Evolutionary conservation across 176 grass and related monocot genomes (phyloP), one percentile per base, ranked within the genome.

Genomic region (Paspalum notatum): DNA sequence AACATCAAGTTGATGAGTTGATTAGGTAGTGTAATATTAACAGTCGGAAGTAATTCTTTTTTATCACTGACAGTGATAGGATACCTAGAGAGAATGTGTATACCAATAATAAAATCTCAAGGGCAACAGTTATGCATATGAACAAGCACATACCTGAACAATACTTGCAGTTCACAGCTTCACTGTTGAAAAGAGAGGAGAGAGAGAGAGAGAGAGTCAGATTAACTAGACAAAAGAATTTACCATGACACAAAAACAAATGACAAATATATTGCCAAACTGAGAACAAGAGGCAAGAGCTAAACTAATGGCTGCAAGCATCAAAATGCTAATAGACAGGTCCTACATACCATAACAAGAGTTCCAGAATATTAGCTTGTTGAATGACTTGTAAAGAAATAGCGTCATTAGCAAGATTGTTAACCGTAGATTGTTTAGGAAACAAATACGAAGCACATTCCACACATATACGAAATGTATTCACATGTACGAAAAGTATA

Each of bases 91-190:
- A 88, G 70, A 69, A 78, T 25, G 78, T 57, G 72, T 1, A 67
- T 50, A 90, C 75, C 5, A 79, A 73, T 78, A 68, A 81, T 26
- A 67, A 83, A 14, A 66, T 26, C 25, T 47, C 61, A 21, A 32
- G 38, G 45, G 8, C 15, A 70, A 64, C 26, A 86, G 43, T 76
- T 37, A 87, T 74, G 63, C 38, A 64, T 46, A 70, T 51, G 52
- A 18, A 40, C 50, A 90, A 82, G 46, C 50, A 71, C 74, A 83
- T 99, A 99, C 97, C 97, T 79, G 85, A 75, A 81, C 97, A 99
- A 86, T 87, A 87, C 63, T 88, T 72, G 89, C 97, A 99, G 80
- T 87, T 91, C 40, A 93, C 91, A 57, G 97, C 97, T 62, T 99
- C 89, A 66, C 97, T 99, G 97, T 83, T 39, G 16, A 85, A 64